phyloP scores from a whole-genome alignment of 2,329 filamentous ascomycete species.

The Exophiala sp. region DNA sequence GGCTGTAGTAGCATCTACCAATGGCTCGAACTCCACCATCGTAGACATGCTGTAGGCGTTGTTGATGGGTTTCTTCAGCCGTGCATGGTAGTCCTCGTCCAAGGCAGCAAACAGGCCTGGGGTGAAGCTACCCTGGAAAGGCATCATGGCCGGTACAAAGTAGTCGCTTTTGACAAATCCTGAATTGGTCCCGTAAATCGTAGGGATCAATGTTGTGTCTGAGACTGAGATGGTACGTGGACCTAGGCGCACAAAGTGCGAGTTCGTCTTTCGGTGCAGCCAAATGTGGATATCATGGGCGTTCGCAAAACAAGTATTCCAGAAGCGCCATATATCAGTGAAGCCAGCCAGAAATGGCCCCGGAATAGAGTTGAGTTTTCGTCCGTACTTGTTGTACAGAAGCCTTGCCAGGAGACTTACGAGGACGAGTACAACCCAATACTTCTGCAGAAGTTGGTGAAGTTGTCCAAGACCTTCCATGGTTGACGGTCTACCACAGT shows the following conservation, averaged over 20 bases:
- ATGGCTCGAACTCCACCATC: conserved; percentile 54
- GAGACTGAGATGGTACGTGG: conserved; percentile 72
- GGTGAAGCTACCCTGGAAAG: conserved; percentile 28
- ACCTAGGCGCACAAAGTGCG: conserved; percentile 67
- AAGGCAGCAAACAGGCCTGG: conserved; percentile 62
- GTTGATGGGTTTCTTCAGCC: conserved; percentile 70
- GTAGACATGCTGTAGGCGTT: conserved; percentile 54
- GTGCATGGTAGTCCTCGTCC: conserved; percentile 68
- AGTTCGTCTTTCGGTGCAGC: conserved; percentile 68
- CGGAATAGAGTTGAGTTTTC: conserved; percentile 50
- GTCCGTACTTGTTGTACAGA: conserved; percentile 23
- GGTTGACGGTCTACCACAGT: background rate
- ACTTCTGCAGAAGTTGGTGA: background rate
- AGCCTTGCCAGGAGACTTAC: conserved; percentile 14
- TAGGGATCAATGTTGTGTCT: conserved; percentile 67
- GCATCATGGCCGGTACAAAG: conserved; percentile 15
- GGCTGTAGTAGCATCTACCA: conserved; percentile 70
- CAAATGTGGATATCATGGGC: conserved; percentile 65
- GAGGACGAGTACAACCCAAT: conserved; percentile 14
- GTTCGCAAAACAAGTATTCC: conserved; percentile 61
- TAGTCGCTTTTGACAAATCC: conserved; percentile 66
- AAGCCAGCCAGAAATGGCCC: conserved; percentile 66
- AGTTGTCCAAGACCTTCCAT: conserved; percentile 6
- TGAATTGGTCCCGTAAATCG: conserved; percentile 78
- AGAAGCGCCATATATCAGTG: conserved; percentile 72